A percentile compares a stretch with the other conserved stretches of the same genome.
Conservation (phyloP, 2,329 filamentous ascomycete genomes). For the Clonostachys rhizophaga region DNA sequence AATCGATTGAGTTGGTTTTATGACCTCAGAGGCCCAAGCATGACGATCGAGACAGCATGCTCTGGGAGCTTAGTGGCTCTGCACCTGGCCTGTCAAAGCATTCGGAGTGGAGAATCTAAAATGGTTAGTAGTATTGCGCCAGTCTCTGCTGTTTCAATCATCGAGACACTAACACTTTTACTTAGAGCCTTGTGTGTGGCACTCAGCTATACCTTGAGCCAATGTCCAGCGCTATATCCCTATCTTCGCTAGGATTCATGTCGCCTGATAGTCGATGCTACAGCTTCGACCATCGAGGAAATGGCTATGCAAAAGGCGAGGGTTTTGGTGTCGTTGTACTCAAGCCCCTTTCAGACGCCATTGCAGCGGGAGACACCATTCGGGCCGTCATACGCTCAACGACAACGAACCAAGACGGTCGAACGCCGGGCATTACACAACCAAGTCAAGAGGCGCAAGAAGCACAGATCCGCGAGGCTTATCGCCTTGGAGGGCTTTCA, state of each 20-base stretch:
- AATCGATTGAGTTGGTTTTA: conserved; percentile 49
- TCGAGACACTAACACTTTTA: too few species aligned
- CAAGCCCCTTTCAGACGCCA: conserved; percentile 50
- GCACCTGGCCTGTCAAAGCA: conserved; percentile 40
- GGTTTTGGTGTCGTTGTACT: conserved; percentile 50
- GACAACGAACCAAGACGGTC: conserved; percentile 52
- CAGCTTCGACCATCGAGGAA: conserved; percentile 38
- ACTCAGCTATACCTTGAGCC: conserved; percentile 27
- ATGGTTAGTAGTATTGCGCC: conserved; percentile 11
- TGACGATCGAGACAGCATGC: conserved; percentile 45
- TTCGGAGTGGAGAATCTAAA: conserved; percentile 27
- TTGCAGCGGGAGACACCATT: conserved; percentile 49
- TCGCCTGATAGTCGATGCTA: conserved; percentile 19
- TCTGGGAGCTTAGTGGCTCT: conserved; percentile 40
- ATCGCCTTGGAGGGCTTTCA: conserved; percentile 19
- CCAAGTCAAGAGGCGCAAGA: conserved; percentile 45
- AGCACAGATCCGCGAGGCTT: conserved; percentile 27
- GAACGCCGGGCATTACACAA: conserved; percentile 45
- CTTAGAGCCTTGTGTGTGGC: background rate
- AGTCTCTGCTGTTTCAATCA: too few species aligned
- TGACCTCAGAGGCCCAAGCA: conserved; percentile 44
- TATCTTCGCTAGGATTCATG: conserved; percentile 9
- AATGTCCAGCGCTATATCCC: background rate
- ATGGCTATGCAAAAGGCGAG: conserved; percentile 52
- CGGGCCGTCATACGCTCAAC: conserved; percentile 41